Evolutionary conservation across 2,329 filamentous ascomycete genomes (phyloP).

Genomic region (Fusarium chlamydosporum): DNA sequence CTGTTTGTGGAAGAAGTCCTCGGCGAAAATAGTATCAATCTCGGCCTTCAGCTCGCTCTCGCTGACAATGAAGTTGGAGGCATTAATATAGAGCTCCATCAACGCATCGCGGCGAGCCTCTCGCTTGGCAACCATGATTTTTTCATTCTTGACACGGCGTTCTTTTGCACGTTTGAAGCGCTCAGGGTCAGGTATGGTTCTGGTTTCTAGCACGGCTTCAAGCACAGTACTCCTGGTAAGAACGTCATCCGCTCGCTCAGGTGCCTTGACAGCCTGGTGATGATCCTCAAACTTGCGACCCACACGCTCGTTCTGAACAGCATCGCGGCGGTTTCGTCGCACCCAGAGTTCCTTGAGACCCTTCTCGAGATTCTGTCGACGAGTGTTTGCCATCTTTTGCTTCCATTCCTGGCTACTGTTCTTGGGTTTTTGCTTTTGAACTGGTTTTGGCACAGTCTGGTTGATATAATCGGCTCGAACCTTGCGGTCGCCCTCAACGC

Average conservation of each 20-base stretch:
- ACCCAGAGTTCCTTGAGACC: conserved; percentile 78
- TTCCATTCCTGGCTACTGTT: conserved; percentile 72
- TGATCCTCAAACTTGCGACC: conserved; percentile 63
- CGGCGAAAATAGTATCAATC: conserved; percentile 82
- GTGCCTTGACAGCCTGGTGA: conserved; percentile 67
- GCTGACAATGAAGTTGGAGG: conserved; percentile 86
- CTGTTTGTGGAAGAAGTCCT: conserved; percentile 66
- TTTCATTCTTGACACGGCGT: conserved; percentile 61
- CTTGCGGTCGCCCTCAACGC: conserved; percentile 71
- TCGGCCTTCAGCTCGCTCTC: conserved; percentile 81
- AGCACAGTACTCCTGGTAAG: conserved; percentile 79
- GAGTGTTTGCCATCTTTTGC: conserved; percentile 76
- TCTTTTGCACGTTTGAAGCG: conserved; percentile 69
- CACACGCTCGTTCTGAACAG: conserved; percentile 57
- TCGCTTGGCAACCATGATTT: conserved; percentile 62
- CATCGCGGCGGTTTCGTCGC: conserved; percentile 69
- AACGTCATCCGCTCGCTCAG: conserved; percentile 81
- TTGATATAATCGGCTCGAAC: conserved; percentile 71
- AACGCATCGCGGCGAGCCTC: conserved; percentile 77
- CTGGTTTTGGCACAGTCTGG: conserved; percentile 70
- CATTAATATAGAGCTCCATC: conserved; percentile 91
- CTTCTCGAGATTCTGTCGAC: conserved; percentile 79
- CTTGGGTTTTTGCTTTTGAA: conserved; percentile 56
- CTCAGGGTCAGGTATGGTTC: conserved; percentile 72
- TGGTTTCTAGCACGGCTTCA: conserved; percentile 62